These are phyloP conservation scores for Garcia nutans DNA, from an alignment of 345 rosid genomes.

Conservation along the genomic window DNA sequence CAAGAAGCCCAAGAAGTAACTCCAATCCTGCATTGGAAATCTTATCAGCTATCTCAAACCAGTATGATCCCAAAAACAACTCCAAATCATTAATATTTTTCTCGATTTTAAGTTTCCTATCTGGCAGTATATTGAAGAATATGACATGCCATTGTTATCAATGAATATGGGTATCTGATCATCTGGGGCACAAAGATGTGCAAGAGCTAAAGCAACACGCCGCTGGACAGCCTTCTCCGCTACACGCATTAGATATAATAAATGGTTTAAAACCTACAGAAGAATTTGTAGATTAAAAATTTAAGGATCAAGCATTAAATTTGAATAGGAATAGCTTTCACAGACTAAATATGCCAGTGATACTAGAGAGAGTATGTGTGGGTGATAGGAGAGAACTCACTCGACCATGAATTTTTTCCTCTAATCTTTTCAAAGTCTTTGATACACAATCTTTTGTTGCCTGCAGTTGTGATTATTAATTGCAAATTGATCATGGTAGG, in stretches of 20 bases:
- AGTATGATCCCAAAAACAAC: slow-evolving; percentile 10
- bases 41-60: slow-evolving; percentile 21
- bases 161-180: slow-evolving; percentile 85
- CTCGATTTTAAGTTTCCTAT: neutral
- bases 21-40: slow-evolving; percentile 63
- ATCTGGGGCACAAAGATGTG: slow-evolving; percentile 88
- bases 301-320: slow-evolving; percentile 10
- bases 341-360: slow-evolving; percentile 1
- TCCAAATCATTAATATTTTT: neutral
- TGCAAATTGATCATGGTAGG: slow-evolving; percentile 1
- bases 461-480: slow-evolving; percentile 40
- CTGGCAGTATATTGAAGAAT: slow-evolving; percentile 1
- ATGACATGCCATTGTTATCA: slow-evolving; percentile 67
- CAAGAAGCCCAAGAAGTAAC: slow-evolving; percentile 82
- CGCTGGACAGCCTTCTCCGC: slow-evolving; percentile 83
- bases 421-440: slow-evolving; percentile 91
- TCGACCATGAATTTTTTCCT: slow-evolving; percentile 94
- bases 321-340: neutral
- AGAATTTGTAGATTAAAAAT: slow-evolving; percentile 20
- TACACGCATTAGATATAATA: slow-evolving; percentile 80
- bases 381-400: slow-evolving; percentile 43
- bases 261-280: slow-evolving; percentile 79
- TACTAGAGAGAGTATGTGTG: neutral
- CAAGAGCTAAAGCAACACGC: slow-evolving; percentile 88
- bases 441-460: slow-evolving; percentile 98